Evolutionary conservation across 1,284 basidiomycete species (phyloP), one percentile per base, ranked within the genome.

Genomic region (Cystobasidium slooffiae): DNA sequence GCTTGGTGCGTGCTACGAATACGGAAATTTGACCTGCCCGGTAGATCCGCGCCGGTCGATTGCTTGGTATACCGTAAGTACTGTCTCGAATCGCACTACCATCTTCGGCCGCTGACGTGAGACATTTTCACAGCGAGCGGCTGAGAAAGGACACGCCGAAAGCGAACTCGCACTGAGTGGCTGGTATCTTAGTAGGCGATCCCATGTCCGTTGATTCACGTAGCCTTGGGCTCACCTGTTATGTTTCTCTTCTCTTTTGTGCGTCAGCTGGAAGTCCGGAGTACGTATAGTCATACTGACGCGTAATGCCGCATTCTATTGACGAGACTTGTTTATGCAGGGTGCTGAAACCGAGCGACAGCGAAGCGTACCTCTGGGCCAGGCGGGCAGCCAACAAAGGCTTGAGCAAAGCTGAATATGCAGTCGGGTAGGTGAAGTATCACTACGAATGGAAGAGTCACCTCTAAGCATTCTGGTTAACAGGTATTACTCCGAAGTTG

Each of bases 31-130:
- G 63, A 89, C 89, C 8, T 99, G 95, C 82, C 91, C 93, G 0
- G 90, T 97, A 62, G 96, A 99, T 82, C 94, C 97, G 8, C 88
- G 90, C 68, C 86, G 93, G 73, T 94, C 91, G 62, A 98, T 99
- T 78, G 94, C 92, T 3, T 99, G 97, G 96, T 98, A 98, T 82
- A 98, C 96, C 31, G 94, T 93, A 80, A 96, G 97, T 9, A 95
- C 96, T 39, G 9, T 44, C 39, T n/a, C 18, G 58, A 56, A 20
- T 56, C 14, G 14, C 39, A 16, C 9, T 6, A 10, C 37, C 14
- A 44, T 14, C 58, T 16, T 31, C 14, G 12, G 7, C 9, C 14
- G 47, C 47, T 39, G 14, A 43, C 22, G 9, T 16, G 8, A 39
- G 31, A 1, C n/a, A 96, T 94, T 46, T 39, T 47, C 37, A 18